phyloP scores from a whole-genome alignment of 2,329 filamentous ascomycete genomes.

The Pseudogymnoascus sp. region DNA sequence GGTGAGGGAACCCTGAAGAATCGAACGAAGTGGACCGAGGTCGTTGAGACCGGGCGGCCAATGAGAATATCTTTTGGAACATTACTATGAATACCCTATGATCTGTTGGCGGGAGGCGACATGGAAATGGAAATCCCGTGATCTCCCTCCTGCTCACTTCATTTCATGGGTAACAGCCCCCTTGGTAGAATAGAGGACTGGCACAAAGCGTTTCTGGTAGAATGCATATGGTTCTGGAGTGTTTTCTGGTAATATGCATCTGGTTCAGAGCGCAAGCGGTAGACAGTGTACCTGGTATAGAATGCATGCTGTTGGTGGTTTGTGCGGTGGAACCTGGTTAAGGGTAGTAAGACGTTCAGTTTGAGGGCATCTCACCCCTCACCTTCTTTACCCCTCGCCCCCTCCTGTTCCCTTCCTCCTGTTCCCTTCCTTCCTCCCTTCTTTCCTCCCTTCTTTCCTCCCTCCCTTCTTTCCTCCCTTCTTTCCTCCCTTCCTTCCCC shows the following conservation, averaged over 20 bases:
- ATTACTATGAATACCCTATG: conserved; percentile 3
- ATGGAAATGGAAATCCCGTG: neutral
- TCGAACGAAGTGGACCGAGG: neutral
- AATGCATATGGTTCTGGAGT: neutral
- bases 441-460: neutral
- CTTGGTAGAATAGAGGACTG: neutral
- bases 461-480: neutral
- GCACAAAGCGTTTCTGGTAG: neutral
- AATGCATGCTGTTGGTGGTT: neutral
- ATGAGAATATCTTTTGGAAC: neutral
- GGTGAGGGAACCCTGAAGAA: neutral
- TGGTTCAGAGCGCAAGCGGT: neutral
- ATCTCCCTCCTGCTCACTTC: neutral
- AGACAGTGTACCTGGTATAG: neutral
- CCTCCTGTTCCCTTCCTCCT: neutral
- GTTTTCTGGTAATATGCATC: neutral
- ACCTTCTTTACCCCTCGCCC: neutral
- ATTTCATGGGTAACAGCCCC: neutral
- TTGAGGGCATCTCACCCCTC: neutral
- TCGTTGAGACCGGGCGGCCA: neutral
- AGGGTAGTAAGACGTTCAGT: neutral
- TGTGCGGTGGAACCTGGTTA: neutral
- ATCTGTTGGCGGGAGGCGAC: neutral
- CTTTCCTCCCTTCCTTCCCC: neutral
- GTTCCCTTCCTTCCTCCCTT: neutral